A percentile compares a stretch with the other conserved stretches of the same genome.
Conservation (phyloP, 257 asterid species). For the Voacanga thouarsii region DNA sequence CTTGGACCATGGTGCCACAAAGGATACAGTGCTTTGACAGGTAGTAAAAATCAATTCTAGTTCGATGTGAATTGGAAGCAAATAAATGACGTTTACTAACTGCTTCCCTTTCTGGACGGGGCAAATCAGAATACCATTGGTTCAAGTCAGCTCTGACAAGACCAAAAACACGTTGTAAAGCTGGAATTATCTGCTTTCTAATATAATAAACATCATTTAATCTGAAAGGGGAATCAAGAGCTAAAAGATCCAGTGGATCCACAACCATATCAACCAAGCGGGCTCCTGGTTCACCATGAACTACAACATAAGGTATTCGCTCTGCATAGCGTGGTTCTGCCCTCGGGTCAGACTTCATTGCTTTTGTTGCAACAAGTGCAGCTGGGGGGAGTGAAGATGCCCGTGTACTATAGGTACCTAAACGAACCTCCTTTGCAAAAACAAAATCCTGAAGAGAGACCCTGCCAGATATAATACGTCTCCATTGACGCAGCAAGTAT, state of each 20-base stretch:
- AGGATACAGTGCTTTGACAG: constrained; percentile 69
- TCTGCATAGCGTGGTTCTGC: constrained; percentile 97
- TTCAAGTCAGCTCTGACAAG: constrained; percentile 85
- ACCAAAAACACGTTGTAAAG: constrained; percentile 83
- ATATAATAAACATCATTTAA: constrained; percentile 82
- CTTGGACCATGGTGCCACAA: constrained; percentile 77
- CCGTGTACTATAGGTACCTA: constrained; percentile 76
- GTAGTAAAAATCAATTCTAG: constrained; percentile 79
- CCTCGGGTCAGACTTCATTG: constrained; percentile 79
- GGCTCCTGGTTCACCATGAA: constrained; percentile 95
- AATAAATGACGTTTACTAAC: constrained; percentile 46
- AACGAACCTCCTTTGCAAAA: constrained; percentile 96
- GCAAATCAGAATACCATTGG: constrained; percentile 85
- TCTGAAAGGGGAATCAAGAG: constrained; percentile 73
- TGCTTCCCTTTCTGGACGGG: constrained; percentile 69
- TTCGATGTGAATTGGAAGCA: constrained; percentile 49
- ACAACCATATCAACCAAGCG: constrained; percentile 89
- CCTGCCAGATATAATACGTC: constrained; percentile 74
- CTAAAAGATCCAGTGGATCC: constrained; percentile 73
- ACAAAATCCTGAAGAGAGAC: constrained; percentile 83
- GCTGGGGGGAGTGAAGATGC: constrained; percentile 83
- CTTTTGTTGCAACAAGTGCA: constrained; percentile 89
- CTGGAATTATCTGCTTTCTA: constrained; percentile 88
- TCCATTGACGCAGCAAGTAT: constrained; percentile 86
- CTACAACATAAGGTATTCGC: constrained; percentile 86